These are phyloP conservation scores for Pseudoperonospora humuli DNA, from an alignment of 352 stramenopile species.

Conservation along the genomic window DNA sequence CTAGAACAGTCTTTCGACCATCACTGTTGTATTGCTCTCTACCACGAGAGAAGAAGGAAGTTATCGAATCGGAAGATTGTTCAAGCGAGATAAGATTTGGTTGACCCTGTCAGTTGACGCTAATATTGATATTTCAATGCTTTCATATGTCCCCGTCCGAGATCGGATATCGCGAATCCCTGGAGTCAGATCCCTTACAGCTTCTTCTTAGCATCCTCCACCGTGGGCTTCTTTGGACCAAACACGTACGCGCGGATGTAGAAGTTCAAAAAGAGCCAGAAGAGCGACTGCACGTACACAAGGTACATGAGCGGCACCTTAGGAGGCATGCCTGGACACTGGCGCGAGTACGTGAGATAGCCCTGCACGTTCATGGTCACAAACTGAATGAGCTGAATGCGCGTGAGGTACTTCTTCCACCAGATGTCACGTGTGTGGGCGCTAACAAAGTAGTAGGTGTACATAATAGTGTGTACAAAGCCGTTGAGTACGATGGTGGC, in stretches of 20 bases:
- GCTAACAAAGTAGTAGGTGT: slow-evolving; percentile 98
- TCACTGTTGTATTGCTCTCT: too few relatives aligned
- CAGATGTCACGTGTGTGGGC: slow-evolving; percentile 96
- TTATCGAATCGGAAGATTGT: too few relatives aligned
- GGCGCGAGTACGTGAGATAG: slow-evolving; percentile 31
- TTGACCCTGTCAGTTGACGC: too few relatives aligned
- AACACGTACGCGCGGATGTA: slow-evolving; percentile 90
- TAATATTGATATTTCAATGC: too few relatives aligned
- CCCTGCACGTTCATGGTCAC: slow-evolving; percentile 76
- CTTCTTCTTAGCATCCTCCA: slow-evolving; percentile 31
- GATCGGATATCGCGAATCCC: too few relatives aligned
- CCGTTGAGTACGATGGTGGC: slow-evolving; percentile 94
- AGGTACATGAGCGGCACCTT: slow-evolving; percentile 89
- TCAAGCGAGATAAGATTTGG: too few relatives aligned
- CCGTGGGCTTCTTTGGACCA: slow-evolving; percentile 27
- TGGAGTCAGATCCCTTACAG: slow-evolving; percentile 15
- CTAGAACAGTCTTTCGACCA: too few relatives aligned
- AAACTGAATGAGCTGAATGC: slow-evolving; percentile 95
- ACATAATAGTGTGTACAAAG: slow-evolving; percentile 99
- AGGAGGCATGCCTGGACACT: slow-evolving; percentile 80
- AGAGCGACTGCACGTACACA: slow-evolving; percentile 86
- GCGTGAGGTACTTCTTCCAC: slow-evolving; percentile 96
- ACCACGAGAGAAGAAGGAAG: too few relatives aligned
- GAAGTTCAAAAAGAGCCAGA: slow-evolving; percentile 93
- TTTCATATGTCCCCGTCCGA: too few relatives aligned